A percentile compares a stretch with the other conserved stretches of the same genome.
Evolutionary conservation across 78 protist genomes (phyloP).

Genomic region (Emiliania huxleyi): DNA sequence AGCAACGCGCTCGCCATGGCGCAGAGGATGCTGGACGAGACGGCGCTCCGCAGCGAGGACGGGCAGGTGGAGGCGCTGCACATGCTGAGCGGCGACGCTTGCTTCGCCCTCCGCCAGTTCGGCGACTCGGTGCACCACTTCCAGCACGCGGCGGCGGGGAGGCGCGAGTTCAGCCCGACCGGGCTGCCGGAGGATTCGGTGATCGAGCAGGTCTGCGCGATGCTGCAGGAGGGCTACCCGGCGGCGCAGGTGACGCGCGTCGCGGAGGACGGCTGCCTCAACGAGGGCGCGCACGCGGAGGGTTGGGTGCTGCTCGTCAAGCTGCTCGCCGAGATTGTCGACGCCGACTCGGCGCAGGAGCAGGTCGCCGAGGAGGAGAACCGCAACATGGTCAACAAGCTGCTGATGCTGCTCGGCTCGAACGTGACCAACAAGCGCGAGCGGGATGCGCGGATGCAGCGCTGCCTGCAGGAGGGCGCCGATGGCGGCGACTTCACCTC

Average conservation of each 20-base stretch:
- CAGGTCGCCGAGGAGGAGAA: not conserved
- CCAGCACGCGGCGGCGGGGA: too few relatives aligned
- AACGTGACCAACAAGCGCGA: not conserved
- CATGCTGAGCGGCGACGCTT: not conserved
- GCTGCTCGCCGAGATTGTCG: not conserved
- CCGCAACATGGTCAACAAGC: not conserved
- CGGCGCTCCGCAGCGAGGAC: not conserved
- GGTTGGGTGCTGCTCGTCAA: not conserved
- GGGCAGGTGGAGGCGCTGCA: not conserved
- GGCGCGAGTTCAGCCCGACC: not conserved
- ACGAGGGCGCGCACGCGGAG: not conserved
- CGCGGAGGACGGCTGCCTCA: not conserved
- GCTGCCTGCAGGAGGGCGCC: not conserved
- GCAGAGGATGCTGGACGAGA: not conserved
- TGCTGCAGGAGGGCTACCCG: not conserved
- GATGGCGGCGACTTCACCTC: too few relatives aligned
- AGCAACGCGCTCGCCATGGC: not conserved
- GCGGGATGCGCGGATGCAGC: conserved; percentile 23
- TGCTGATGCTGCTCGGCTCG: not conserved
- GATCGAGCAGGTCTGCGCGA: not conserved
- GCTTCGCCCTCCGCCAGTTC: not conserved
- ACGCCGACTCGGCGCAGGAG: not conserved
- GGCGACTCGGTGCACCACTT: not conserved
- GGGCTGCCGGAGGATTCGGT: not conserved
- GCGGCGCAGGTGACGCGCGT: not conserved